Evolutionary conservation across 441 rosid genomes (phyloP).

Genomic region (Hura crepitans): DNA sequence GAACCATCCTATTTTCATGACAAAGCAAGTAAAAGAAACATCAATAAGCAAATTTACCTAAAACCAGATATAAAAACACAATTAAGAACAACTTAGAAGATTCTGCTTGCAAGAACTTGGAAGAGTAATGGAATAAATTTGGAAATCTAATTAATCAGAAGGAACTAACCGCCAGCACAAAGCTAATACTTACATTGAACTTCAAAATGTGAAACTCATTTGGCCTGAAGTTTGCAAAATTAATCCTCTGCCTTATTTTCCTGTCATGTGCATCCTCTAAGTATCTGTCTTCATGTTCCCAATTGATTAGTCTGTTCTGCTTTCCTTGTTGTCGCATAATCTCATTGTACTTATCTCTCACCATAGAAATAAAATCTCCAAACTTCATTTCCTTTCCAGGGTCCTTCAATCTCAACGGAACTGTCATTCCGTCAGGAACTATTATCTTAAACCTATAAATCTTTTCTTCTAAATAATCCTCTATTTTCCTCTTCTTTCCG

Average conservation of each 20-base stretch:
- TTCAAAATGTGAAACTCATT: slow-evolving; percentile 39
- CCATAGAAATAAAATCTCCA: slow-evolving; percentile 32
- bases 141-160: neutral
- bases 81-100: neutral
- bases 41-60: neutral
- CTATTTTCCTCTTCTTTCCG: slow-evolving; percentile 23
- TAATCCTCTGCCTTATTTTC: slow-evolving; percentile 21
- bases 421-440: slow-evolving; percentile 46
- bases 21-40: neutral
- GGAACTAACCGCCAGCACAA: neutral
- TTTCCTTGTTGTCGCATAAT: slow-evolving; percentile 11
- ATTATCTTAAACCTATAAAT: slow-evolving; percentile 42
- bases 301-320: slow-evolving; percentile 28
- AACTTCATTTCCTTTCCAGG: slow-evolving; percentile 29
- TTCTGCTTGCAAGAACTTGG: neutral
- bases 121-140: neutral
- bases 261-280: slow-evolving; percentile 40
- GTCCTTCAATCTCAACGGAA: slow-evolving; percentile 32
- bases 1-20: slow-evolving; percentile 51
- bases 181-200: slow-evolving; percentile 48
- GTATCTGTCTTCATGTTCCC: slow-evolving; percentile 28
- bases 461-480: slow-evolving; percentile 1
- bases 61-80: neutral
- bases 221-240: slow-evolving; percentile 34
- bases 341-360: slow-evolving; percentile 29